Evolutionary conservation across 2,329 filamentous ascomycete species (phyloP).

Genomic region (Herpotrichia juniperi): DNA sequence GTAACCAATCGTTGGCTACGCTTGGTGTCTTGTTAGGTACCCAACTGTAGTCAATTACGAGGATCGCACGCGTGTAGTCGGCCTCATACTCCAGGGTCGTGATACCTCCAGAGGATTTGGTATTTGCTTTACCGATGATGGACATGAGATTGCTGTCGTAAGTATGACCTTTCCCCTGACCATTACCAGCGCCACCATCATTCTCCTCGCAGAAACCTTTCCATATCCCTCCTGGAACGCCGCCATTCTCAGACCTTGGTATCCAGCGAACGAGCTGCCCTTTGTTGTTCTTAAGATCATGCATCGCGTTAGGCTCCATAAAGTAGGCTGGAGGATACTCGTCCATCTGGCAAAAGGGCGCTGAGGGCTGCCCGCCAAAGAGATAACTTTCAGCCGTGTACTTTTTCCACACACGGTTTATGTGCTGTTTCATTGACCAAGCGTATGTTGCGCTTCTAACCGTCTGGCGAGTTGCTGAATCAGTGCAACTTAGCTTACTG

Average conservation of each 20-base stretch:
- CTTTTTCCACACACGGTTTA: not conserved
- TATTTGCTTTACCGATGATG: not conserved
- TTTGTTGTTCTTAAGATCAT: not conserved
- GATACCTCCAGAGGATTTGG: not conserved
- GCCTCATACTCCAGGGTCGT: constrained; percentile 4
- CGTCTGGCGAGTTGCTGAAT: not conserved
- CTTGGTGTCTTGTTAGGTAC: not conserved
- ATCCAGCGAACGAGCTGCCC: not conserved
- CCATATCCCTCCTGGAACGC: not conserved
- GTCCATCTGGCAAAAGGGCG: not conserved
- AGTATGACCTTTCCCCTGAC: not conserved
- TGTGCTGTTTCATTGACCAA: not conserved
- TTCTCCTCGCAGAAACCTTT: not conserved
- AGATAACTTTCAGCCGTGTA: not conserved
- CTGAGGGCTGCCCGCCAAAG: not conserved
- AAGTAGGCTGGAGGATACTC: not conserved
- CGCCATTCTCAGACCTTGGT: not conserved
- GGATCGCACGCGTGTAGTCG: constrained; percentile 1
- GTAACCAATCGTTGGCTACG: constrained; percentile 6
- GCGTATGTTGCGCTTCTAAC: not conserved
- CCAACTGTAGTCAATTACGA: not conserved
- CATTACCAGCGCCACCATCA: constrained; percentile 2
- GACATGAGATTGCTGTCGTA: not conserved
- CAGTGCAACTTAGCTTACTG: not conserved
- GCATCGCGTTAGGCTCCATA: not conserved